A percentile compares a stretch with the other conserved stretches of the same genome.
phyloP scores from a whole-genome alignment of 208 protist genomes.

The Crithidia fasciculata region DNA sequence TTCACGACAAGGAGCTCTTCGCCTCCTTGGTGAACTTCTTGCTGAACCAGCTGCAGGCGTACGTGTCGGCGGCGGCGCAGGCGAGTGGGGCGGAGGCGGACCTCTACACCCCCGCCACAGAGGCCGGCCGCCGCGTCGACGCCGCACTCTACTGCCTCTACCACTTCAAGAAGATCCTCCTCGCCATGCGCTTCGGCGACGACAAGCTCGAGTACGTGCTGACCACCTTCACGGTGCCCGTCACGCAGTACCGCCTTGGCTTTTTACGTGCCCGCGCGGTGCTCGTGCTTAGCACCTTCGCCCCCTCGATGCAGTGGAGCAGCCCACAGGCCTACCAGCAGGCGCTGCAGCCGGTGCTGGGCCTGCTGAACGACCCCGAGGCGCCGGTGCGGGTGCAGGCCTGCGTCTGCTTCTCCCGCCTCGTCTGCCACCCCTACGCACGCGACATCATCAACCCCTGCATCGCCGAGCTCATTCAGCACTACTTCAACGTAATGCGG shows the following conservation, averaged over 20 bases:
- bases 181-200: conserved; percentile 57
- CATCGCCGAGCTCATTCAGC: conserved; percentile 87
- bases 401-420: conserved; percentile 80
- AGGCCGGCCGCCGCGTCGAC: conserved; percentile 74
- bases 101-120: conserved; percentile 31
- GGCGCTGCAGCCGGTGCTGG: conserved; percentile 65
- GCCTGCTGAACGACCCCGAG: conserved; percentile 85
- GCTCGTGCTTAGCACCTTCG: conserved; percentile 74
- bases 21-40: conserved; percentile 76
- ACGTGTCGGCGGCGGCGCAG: conserved; percentile 31
- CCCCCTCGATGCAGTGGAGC: conserved; percentile 73
- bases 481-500: conserved; percentile 91
- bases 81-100: conserved; percentile 42
- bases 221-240: conserved; percentile 74
- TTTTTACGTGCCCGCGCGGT: conserved; percentile 88
- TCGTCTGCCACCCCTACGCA: conserved; percentile 76
- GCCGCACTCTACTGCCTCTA: conserved; percentile 76
- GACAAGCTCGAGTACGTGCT: conserved; percentile 88
- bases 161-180: conserved; percentile 71
- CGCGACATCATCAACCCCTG: conserved; percentile 81
- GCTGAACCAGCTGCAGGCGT: conserved; percentile 68
- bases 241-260: conserved; percentile 62
- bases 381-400: conserved; percentile 88
- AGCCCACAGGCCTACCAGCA: conserved; percentile 58
- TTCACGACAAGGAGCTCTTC: conserved; percentile 67